Conservation (phyloP, 2,329 filamentous ascomycete species). For the Catunica adiposa region DNA sequence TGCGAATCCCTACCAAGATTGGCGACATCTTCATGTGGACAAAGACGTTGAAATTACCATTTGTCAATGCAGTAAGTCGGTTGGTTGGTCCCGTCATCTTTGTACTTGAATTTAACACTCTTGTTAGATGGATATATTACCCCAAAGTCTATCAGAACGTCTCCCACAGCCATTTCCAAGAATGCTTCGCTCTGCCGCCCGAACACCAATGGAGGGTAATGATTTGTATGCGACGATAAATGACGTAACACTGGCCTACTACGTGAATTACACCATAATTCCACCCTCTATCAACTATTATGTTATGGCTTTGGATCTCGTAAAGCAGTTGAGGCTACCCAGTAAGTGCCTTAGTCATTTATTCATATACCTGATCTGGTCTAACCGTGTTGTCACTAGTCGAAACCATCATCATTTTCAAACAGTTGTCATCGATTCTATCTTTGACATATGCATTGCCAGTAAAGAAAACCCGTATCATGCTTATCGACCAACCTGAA, state of each 20-base stretch:
- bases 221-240: conserved; percentile 49
- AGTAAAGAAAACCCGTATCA: conserved; percentile 10
- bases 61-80: conserved; percentile 45
- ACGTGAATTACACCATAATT: conserved; percentile 48
- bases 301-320: conserved; percentile 50
- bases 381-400: conserved; percentile 14
- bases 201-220: conserved; percentile 29
- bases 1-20: conserved; percentile 60
- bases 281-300: conserved; percentile 60
- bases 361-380: background rate
- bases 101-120: background rate
- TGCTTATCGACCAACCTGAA: conserved; percentile 48
- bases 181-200: conserved; percentile 35
- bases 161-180: conserved; percentile 45
- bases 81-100: background rate
- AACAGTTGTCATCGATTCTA: conserved; percentile 6
- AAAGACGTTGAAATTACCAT: conserved; percentile 51
- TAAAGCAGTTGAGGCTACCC: conserved; percentile 59
- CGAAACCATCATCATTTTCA: conserved; percentile 14
- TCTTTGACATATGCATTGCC: conserved; percentile 4
- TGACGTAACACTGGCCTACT: conserved; percentile 46
- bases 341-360: conserved; percentile 29
- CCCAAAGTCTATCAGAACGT: conserved; percentile 43
- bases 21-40: conserved; percentile 58
- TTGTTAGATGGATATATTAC: conserved; percentile 41